Percentiles rank a stretch among this genome's conserved stretches.
Evolutionary conservation across 1,284 basidiomycete species (phyloP).

Genomic region (Clitocybe nebularis): DNA sequence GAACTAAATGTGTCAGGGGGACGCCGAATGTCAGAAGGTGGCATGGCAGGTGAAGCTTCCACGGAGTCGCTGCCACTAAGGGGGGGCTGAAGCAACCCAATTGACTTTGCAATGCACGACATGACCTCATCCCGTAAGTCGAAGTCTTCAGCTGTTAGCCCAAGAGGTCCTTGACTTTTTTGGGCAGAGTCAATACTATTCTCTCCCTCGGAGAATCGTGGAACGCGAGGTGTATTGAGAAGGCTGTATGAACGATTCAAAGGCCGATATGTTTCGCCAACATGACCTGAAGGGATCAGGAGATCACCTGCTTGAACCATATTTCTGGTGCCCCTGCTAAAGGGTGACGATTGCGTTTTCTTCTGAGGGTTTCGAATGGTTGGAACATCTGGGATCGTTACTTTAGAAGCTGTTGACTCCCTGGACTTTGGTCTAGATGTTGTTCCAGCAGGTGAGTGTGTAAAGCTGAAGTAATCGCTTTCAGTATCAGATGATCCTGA

Average conservation of each 20-base stretch:
- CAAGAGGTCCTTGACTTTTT: slow-evolving; percentile 13
- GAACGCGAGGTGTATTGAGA: slow-evolving; percentile 46
- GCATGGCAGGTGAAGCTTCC: slow-evolving; percentile 62
- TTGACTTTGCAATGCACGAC: slow-evolving; percentile 96
- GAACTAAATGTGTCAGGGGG: slow-evolving; percentile 57
- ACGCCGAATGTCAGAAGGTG: slow-evolving; percentile 46
- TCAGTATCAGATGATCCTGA: slow-evolving; percentile 44
- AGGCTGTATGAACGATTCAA: slow-evolving; percentile 47
- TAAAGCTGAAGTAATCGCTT: slow-evolving; percentile 51
- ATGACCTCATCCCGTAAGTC: slow-evolving; percentile 93
- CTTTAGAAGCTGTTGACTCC: slow-evolving; percentile 20
- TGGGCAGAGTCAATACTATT: slow-evolving; percentile 17
- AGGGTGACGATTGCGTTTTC: slow-evolving; percentile 24
- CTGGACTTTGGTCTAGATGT: slow-evolving; percentile 22
- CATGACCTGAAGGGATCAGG: slow-evolving; percentile 45
- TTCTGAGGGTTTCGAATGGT: slow-evolving; percentile 10
- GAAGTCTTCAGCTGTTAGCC: slow-evolving; percentile 46
- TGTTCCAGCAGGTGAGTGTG: slow-evolving; percentile 22
- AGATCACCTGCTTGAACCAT: slow-evolving; percentile 70
- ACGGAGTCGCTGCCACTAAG: slow-evolving; percentile 61
- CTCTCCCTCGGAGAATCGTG: slow-evolving; percentile 28
- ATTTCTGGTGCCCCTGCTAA: slow-evolving; percentile 36
- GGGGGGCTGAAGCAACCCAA: slow-evolving; percentile 88
- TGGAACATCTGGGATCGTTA: slow-evolving; percentile 16
- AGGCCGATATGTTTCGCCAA: slow-evolving; percentile 43